Evolutionary conservation across 108 stramenopile species (phyloP).

Genomic region (Skeletonema potamos): DNA sequence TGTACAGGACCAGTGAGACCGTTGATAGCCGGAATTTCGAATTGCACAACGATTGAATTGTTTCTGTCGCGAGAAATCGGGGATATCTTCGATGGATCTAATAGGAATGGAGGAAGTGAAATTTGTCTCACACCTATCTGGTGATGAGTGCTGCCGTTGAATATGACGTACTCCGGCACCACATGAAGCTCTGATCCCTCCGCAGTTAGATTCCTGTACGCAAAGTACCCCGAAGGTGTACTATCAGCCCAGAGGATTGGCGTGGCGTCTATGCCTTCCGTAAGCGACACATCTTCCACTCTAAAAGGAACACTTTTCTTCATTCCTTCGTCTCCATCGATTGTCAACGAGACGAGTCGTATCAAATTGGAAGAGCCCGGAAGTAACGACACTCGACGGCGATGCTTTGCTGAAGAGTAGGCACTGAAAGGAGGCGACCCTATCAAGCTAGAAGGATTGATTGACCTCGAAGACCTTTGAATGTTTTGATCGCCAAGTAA

Average conservation of each 20-base stretch:
- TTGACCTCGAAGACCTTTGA: conserved; percentile 12
- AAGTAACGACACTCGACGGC: conserved; percentile 68
- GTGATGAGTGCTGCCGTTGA: conserved; percentile 67
- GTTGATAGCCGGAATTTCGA: conserved; percentile 41
- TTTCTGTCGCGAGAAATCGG: conserved; percentile 42
- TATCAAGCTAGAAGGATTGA: not conserved
- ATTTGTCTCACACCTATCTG: conserved; percentile 44
- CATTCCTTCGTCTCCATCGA: conserved; percentile 73
- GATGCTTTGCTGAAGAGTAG: conserved; percentile 55
- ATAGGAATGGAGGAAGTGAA: conserved; percentile 16
- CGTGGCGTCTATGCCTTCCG: conserved; percentile 68
- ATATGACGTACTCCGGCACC: conserved; percentile 82
- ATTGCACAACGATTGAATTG: conserved; percentile 43
- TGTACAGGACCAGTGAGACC: conserved; percentile 64
- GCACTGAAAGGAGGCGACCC: conserved; percentile 62
- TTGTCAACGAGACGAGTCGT: conserved; percentile 70
- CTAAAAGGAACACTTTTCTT: conserved; percentile 62
- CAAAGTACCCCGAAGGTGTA: conserved; percentile 66
- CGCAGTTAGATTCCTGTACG: conserved; percentile 66
- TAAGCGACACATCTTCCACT: conserved; percentile 69
- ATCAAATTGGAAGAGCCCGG: conserved; percentile 54
- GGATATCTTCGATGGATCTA: conserved; percentile 39
- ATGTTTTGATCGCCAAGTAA: conserved; percentile 1
- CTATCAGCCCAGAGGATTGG: conserved; percentile 75
- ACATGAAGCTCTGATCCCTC: conserved; percentile 80